phyloP scores from a whole-genome alignment of 495 filamentous ascomycete genomes.

The Saxophila tyrrhenica region DNA sequence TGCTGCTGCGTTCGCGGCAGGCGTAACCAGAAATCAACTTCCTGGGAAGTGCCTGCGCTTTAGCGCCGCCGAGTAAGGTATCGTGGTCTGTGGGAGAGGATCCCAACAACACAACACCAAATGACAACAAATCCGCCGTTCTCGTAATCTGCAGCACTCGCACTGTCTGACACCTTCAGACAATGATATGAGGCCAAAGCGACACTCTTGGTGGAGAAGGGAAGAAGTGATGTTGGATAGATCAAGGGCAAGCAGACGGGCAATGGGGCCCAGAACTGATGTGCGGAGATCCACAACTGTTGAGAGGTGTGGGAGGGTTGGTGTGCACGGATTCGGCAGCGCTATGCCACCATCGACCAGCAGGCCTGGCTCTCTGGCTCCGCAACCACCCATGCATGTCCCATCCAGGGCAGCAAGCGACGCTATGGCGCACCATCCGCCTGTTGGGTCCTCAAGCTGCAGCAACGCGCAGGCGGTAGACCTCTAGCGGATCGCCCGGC shows the following conservation, averaged over 20 bases:
- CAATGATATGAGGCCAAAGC: neutral
- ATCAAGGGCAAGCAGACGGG: neutral
- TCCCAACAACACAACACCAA: constrained; percentile 2
- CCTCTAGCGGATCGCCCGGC: neutral
- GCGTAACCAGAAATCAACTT: neutral
- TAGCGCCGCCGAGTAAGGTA: too few relatives aligned
- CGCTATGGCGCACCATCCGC: neutral
- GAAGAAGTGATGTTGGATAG: neutral
- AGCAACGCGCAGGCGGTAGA: neutral
- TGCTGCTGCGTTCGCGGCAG: neutral
- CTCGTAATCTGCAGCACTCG: neutral
- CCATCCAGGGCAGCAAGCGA: neutral
- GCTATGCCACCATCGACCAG: too few relatives aligned
- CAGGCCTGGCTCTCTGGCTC: neutral
- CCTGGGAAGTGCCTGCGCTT: neutral
- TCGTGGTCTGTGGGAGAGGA: neutral
- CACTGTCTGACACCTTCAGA: neutral
- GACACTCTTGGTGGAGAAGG: too few relatives aligned
- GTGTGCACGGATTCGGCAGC: neutral
- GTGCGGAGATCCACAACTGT: neutral
- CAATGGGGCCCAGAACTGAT: neutral
- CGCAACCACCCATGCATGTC: too few relatives aligned
- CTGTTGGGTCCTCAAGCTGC: neutral
- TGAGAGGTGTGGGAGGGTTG: constrained; percentile 1
- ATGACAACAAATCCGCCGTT: neutral